Evolutionary conservation across 139 green algal species (phyloP).

Genomic region (Chlamydomonas sp.): DNA sequence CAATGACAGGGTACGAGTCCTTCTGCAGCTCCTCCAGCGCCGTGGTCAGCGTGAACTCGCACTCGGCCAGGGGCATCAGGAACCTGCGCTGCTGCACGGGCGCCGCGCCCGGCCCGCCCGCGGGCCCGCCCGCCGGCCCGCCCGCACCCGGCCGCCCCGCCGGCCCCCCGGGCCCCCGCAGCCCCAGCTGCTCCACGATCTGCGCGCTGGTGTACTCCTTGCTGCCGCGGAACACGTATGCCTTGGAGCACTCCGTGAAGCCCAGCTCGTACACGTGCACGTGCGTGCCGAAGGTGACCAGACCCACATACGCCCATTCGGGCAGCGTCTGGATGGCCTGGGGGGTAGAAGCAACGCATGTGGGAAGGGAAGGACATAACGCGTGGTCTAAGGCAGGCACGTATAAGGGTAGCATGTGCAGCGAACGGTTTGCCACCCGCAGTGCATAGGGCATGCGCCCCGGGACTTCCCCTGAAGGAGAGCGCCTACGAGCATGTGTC

Average conservation of each 20-base stretch:
- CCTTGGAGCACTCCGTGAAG: slow-evolving; percentile 89
- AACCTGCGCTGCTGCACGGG: slow-evolving; percentile 45
- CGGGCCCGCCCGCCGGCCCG: background rate
- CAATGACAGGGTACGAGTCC: slow-evolving; percentile 83
- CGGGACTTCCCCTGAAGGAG: too few species aligned
- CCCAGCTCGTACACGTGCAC: slow-evolving; percentile 99
- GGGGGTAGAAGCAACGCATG: background rate
- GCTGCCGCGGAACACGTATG: slow-evolving; percentile 93
- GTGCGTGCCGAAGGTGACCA: slow-evolving; percentile 97
- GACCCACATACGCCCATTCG: slow-evolving; percentile 74
- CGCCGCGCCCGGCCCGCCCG: slow-evolving; percentile 1
- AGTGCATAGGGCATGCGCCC: too few species aligned
- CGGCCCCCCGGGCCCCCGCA: slow-evolving; percentile 44
- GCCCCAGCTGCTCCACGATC: slow-evolving; percentile 83
- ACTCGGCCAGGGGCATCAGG: slow-evolving; percentile 86
- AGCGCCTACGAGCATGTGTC: too few species aligned
- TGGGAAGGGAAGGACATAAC: background rate
- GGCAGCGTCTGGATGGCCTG: slow-evolving; percentile 67
- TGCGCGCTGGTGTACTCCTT: slow-evolving; percentile 86
- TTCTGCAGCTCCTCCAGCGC: slow-evolving; percentile 92
- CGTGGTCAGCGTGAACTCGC: slow-evolving; percentile 91
- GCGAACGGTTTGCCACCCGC: too few species aligned
- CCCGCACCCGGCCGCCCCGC: slow-evolving; percentile 14
- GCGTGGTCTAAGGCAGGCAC: too few species aligned
- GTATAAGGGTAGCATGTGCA: too few species aligned